A percentile compares a stretch with the other conserved stretches of the same genome.
Evolutionary conservation across 352 stramenopile genomes (phyloP).

Genomic region (Phytophthora fragariae): DNA sequence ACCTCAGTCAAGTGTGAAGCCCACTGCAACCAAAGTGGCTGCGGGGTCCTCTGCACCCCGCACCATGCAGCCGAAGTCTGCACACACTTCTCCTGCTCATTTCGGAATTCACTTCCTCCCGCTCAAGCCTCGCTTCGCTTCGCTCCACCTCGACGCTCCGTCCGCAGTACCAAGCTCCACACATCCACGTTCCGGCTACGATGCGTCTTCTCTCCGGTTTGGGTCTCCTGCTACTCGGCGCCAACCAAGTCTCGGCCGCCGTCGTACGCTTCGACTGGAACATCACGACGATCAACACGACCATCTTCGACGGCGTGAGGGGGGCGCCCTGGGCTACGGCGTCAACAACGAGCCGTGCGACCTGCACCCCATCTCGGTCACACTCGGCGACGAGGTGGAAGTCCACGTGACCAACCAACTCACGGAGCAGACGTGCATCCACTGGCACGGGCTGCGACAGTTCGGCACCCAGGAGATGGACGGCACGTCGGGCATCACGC

Average conservation of each 20-base stretch:
- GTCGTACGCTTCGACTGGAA: constrained; percentile 48
- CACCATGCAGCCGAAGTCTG: neutral
- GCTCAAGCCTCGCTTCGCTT: constrained; percentile 13
- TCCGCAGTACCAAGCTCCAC: neutral
- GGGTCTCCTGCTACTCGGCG: constrained; percentile 25
- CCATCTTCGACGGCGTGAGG: constrained; percentile 40
- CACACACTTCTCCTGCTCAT: constrained; percentile 23
- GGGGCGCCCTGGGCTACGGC: constrained; percentile 32
- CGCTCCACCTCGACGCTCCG: constrained; percentile 4
- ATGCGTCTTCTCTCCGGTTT: constrained; percentile 29
- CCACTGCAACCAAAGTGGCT: neutral
- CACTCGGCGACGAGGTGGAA: constrained; percentile 44
- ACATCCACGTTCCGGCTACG: neutral
- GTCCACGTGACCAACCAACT: constrained; percentile 52
- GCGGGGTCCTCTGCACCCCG: neutral
- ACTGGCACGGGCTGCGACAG: constrained; percentile 58
- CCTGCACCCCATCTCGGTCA: constrained; percentile 41
- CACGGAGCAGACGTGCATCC: constrained; percentile 49
- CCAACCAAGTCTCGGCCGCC: constrained; percentile 22
- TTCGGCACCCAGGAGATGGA: constrained; percentile 56
- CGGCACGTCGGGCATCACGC: constrained; percentile 53
- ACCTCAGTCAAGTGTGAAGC: neutral
- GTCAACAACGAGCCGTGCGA: constrained; percentile 48
- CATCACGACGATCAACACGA: constrained; percentile 46
- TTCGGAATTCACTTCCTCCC: constrained; percentile 39